These are phyloP conservation scores for Volutella citrinella DNA, from an alignment of 2,329 filamentous ascomycete species.

Conservation along the genomic window DNA sequence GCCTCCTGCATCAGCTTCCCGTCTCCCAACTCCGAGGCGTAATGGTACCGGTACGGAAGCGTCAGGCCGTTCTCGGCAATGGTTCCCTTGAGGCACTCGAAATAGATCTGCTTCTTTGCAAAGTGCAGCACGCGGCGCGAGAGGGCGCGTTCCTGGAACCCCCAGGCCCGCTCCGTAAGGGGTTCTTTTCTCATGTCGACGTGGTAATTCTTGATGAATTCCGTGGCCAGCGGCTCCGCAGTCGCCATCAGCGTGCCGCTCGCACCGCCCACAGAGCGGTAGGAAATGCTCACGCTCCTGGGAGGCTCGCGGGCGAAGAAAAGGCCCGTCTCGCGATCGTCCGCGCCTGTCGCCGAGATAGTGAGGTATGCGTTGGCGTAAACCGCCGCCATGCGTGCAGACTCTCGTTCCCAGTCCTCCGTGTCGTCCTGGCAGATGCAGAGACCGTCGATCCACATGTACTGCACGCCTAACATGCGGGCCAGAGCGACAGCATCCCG, in stretches of 20 bases:
- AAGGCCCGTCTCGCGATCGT: neutral
- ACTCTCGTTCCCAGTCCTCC: constrained; percentile 6
- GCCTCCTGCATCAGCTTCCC: neutral
- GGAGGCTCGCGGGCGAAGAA: constrained; percentile 2
- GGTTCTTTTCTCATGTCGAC: constrained; percentile 5
- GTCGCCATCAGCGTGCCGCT: neutral
- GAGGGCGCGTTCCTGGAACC: constrained; percentile 18
- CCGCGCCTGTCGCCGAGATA: constrained; percentile 1
- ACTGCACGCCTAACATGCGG: constrained; percentile 2
- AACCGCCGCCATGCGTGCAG: constrained; percentile 2
- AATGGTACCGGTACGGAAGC: neutral
- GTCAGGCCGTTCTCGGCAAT: constrained; percentile 1
- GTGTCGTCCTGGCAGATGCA: constrained; percentile 9
- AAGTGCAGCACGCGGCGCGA: constrained; percentile 16
- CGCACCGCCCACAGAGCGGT: neutral
- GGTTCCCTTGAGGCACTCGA: constrained; percentile 12
- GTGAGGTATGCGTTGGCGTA: constrained; percentile 9
- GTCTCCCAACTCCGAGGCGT: neutral
- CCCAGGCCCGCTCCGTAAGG: constrained; percentile 14
- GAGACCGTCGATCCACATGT: constrained; percentile 10
- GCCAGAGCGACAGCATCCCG: constrained; percentile 6
- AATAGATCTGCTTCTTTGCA: constrained; percentile 9
- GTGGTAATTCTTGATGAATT: constrained; percentile 5
- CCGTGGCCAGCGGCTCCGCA: constrained; percentile 3
- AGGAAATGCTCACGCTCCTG: neutral